Percentiles rank a stretch among this genome's conserved stretches.
Evolutionary conservation across 495 filamentous ascomycete genomes (phyloP).

Genomic region (Eremomyces bilateralis): DNA sequence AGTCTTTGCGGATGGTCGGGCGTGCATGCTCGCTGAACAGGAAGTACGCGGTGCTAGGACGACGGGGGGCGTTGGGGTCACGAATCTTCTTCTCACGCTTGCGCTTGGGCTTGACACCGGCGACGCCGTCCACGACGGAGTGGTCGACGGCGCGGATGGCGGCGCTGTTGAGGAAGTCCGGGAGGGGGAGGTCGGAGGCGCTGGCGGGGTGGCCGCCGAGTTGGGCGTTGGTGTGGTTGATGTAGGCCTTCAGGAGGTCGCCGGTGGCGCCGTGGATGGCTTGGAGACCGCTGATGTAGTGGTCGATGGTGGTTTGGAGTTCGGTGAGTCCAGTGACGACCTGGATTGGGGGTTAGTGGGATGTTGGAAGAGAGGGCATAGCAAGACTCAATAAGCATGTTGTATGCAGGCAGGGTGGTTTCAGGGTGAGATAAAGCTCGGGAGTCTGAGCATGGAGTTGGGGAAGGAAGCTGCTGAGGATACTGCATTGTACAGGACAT

Average conservation of each 20-base stretch:
- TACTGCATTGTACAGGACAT: too few relatives aligned
- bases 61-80: constrained; percentile 89
- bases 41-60: constrained; percentile 84
- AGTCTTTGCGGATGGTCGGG: constrained; percentile 47
- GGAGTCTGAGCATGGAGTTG: too few relatives aligned
- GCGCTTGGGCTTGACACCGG: constrained; percentile 17
- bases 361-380: too few relatives aligned
- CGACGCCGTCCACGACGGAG: constrained; percentile 17
- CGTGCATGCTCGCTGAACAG: constrained; percentile 76
- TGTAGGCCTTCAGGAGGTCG: constrained; percentile 54
- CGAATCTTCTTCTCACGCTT: constrained; percentile 50
- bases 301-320: constrained; percentile 50
- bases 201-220: constrained; percentile 22
- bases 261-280: constrained; percentile 16
- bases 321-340: constrained; percentile 51
- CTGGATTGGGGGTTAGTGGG: too few relatives aligned
- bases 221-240: constrained; percentile 61
- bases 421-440: too few relatives aligned
- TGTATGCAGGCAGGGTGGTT: too few relatives aligned
- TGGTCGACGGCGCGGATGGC: constrained; percentile 16
- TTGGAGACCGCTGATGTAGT: too few relatives aligned
- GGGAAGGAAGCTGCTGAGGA: too few relatives aligned
- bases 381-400: too few relatives aligned
- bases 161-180: neutral
- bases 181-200: constrained; percentile 28